phyloP scores from a whole-genome alignment of 805 yeast genomes.

The Wickerhamomyces bovis region DNA sequence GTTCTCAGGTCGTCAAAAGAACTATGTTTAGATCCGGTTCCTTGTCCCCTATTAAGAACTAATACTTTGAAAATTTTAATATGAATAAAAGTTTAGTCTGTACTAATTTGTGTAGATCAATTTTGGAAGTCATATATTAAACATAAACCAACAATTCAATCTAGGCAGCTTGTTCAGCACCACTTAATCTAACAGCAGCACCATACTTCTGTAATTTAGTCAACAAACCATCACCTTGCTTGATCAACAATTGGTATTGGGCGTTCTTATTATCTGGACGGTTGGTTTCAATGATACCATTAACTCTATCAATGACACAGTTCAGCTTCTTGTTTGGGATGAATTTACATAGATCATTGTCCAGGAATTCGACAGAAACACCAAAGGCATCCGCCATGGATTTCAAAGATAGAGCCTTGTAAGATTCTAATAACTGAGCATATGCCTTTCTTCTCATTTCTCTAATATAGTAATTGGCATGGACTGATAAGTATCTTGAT shows the following conservation, averaged over 20 bases:
- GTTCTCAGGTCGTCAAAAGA: constrained; percentile 48
- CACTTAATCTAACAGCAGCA: constrained; percentile 93
- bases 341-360: constrained; percentile 79
- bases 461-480: constrained; percentile 78
- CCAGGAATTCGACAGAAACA: constrained; percentile 82
- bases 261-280: constrained; percentile 95
- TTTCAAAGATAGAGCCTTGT: constrained; percentile 80
- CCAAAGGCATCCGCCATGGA: constrained; percentile 95
- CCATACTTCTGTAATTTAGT: constrained; percentile 96
- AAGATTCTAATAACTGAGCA: constrained; percentile 88
- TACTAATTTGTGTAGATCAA: background rate
- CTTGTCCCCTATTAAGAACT: background rate
- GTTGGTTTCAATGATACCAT: constrained; percentile 92
- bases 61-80: background rate
- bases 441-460: constrained; percentile 95
- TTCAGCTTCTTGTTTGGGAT: constrained; percentile 91
- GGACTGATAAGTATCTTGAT: constrained; percentile 64
- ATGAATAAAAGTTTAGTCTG: background rate
- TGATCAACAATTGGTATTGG: constrained; percentile 82
- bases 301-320: constrained; percentile 93
- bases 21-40: constrained; percentile 26
- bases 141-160: too few relatives aligned
- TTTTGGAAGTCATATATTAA: background rate
- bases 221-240: constrained; percentile 86
- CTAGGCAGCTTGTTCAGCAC: constrained; percentile 61